Percentiles rank a stretch among this genome's conserved stretches.
These are phyloP conservation scores for Trypanosoma brucei DNA, from an alignment of 208 protist genomes.

Conservation along the genomic window DNA sequence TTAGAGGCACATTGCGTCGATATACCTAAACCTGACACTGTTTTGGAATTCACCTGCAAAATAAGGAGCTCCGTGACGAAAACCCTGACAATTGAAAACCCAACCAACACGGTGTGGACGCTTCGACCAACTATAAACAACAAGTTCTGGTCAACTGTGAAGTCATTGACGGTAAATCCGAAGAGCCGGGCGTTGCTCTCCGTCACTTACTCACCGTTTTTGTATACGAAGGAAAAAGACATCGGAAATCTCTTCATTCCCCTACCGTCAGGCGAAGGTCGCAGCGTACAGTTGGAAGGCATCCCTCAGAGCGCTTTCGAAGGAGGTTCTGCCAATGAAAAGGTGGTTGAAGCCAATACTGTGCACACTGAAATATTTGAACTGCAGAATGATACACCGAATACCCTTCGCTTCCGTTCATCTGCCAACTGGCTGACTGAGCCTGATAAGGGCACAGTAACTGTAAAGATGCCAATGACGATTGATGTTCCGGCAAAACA, in stretches of 20 bases:
- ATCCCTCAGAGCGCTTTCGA: conserved; percentile 41
- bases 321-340: conserved; percentile 35
- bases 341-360: conserved; percentile 45
- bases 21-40: conserved; percentile 56
- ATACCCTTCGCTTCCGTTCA: conserved; percentile 81
- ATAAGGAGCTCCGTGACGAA: conserved; percentile 70
- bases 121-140: conserved; percentile 84
- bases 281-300: conserved; percentile 82
- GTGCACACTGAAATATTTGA: conserved; percentile 41
- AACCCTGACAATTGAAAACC: conserved; percentile 82
- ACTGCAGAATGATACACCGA: conserved; percentile 80
- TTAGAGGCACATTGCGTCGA: conserved; percentile 82
- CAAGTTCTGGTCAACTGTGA: conserved; percentile 53
- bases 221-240: conserved; percentile 64
- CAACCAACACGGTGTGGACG: conserved; percentile 66
- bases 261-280: conserved; percentile 84
- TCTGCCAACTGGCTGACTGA: conserved; percentile 65
- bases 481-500: conserved; percentile 86
- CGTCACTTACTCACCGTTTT: conserved; percentile 88
- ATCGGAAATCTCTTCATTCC: conserved; percentile 89
- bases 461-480: conserved; percentile 49
- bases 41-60: conserved; percentile 74
- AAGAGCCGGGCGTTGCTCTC: conserved; percentile 45
- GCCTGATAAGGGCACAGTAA: conserved; percentile 48
- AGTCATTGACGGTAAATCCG: conserved; percentile 73